These are phyloP conservation scores for Lophiotrema nucula DNA, from an alignment of 495 filamentous ascomycete genomes.

Conservation along the genomic window DNA sequence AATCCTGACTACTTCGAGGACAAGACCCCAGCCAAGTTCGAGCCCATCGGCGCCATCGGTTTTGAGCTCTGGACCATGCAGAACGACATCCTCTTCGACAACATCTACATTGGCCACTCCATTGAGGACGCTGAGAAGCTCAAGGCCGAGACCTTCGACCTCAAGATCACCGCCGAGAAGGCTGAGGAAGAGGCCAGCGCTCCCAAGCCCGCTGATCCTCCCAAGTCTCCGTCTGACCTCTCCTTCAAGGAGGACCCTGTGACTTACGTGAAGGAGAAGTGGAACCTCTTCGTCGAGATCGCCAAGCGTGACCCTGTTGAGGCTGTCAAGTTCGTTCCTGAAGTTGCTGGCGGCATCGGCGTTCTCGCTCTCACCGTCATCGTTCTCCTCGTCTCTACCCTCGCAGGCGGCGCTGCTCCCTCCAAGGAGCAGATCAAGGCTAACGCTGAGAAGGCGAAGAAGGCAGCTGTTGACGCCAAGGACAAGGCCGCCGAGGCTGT, in stretches of 20 bases:
- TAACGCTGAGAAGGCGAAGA: constrained; percentile 69
- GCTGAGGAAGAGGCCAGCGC: constrained; percentile 76
- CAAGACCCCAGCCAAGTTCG: constrained; percentile 93
- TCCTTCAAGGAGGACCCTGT: constrained; percentile 93
- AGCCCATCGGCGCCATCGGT: constrained; percentile 97
- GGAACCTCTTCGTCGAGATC: constrained; percentile 82
- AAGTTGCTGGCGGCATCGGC: constrained; percentile 77
- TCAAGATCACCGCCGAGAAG: constrained; percentile 85
- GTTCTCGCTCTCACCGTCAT: constrained; percentile 63
- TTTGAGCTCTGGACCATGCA: constrained; percentile 99
- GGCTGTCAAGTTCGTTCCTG: constrained; percentile 88
- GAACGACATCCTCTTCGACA: constrained; percentile 97
- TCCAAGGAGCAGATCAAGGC: constrained; percentile 55
- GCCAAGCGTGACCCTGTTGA: constrained; percentile 83
- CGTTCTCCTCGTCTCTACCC: constrained; percentile 61
- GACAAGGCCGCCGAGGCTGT: constrained; percentile 74
- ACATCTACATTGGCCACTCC: constrained; percentile 99
- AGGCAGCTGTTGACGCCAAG: constrained; percentile 67
- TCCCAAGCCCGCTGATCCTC: constrained; percentile 70
- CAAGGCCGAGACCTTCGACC: constrained; percentile 85
- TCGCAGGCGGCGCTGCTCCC: constrained; percentile 54
- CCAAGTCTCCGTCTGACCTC: constrained; percentile 66
- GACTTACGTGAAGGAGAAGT: constrained; percentile 83
- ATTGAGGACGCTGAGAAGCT: constrained; percentile 88
- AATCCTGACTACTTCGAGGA: constrained; percentile 98